These are phyloP conservation scores for Bocquillonia castaneifolia DNA, from an alignment of 441 rosid genomes.

Conservation along the genomic window DNA sequence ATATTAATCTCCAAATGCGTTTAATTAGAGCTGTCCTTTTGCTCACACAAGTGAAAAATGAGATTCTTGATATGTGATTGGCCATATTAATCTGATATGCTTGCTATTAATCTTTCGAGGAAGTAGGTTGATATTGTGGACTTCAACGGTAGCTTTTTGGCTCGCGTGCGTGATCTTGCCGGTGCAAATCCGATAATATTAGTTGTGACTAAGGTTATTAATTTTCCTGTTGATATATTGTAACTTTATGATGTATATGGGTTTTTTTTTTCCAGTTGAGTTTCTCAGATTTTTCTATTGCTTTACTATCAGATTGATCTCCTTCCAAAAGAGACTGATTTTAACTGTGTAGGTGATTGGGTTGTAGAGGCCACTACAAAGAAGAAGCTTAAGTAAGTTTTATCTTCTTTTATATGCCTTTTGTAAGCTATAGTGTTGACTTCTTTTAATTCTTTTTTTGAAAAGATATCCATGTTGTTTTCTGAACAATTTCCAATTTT, in stretches of 20 bases:
- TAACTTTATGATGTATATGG: not conserved
- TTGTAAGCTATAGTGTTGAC: slow-evolving; percentile 8
- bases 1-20: not conserved
- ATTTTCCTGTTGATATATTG: slow-evolving; percentile 17
- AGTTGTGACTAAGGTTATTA: slow-evolving; percentile 80
- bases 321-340: slow-evolving; percentile 86
- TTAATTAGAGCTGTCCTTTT: not conserved
- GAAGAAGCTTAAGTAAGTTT: slow-evolving; percentile 84
- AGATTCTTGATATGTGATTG: not conserved
- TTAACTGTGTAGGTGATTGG: slow-evolving; percentile 97
- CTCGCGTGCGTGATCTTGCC: slow-evolving; percentile 84
- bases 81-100: not conserved
- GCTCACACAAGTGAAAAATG: not conserved
- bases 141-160: slow-evolving; percentile 87
- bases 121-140: slow-evolving; percentile 93
- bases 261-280: not conserved
- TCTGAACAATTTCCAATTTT: not conserved
- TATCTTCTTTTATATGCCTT: slow-evolving; percentile 8
- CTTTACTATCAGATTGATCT: slow-evolving; percentile 63
- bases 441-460: slow-evolving; percentile 2
- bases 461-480: slow-evolving; percentile 3
- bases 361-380: slow-evolving; percentile 79
- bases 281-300: slow-evolving; percentile 6
- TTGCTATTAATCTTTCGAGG: slow-evolving; percentile 13
- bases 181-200: slow-evolving; percentile 92